A percentile compares a stretch with the other conserved stretches of the same genome.
These are phyloP conservation scores for Suillus brevipes DNA, from an alignment of 768 basidiomycete genomes.

Conservation along the genomic window DNA sequence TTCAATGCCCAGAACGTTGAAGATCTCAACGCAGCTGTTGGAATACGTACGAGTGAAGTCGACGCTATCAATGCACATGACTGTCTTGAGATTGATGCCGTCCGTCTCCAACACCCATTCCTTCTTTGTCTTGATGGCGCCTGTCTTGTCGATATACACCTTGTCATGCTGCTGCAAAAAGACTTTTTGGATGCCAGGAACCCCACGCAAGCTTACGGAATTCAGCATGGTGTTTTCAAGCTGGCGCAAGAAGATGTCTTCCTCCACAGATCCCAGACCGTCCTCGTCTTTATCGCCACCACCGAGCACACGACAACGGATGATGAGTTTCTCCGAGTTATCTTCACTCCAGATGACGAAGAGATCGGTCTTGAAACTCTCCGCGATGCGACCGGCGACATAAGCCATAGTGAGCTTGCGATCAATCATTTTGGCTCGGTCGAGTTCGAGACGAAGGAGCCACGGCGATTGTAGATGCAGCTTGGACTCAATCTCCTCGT, in stretches of 20 bases:
- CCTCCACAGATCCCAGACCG: constrained; percentile 71
- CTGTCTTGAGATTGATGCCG: constrained; percentile 92
- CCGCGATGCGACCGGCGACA: constrained; percentile 90
- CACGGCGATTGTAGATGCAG: constrained; percentile 93
- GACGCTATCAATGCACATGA: constrained; percentile 94
- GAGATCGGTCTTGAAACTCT: constrained; percentile 92
- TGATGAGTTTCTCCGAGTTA: constrained; percentile 94
- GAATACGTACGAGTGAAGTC: constrained; percentile 93
- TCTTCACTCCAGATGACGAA: constrained; percentile 99
- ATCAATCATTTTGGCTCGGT: constrained; percentile 97
- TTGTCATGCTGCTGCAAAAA: constrained; percentile 91
- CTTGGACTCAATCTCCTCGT: constrained; percentile 91
- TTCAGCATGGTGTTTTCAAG: constrained; percentile 97
- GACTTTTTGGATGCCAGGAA: constrained; percentile 85
- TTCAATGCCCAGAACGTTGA: constrained; percentile 94
- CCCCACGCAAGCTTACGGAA: constrained; percentile 92
- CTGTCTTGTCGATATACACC: constrained; percentile 61
- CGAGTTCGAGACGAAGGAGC: constrained; percentile 95
- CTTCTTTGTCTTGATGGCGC: constrained; percentile 58
- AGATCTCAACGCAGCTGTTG: constrained; percentile 95
- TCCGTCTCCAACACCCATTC: constrained; percentile 99
- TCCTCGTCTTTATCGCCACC: constrained; percentile 86
- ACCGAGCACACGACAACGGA: constrained; percentile 92
- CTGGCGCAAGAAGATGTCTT: constrained; percentile 95
- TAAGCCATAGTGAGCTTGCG: constrained; percentile 94